Base-by-base conservation (phyloP, 805 yeast species). In the Starmerella bombi region DNA sequence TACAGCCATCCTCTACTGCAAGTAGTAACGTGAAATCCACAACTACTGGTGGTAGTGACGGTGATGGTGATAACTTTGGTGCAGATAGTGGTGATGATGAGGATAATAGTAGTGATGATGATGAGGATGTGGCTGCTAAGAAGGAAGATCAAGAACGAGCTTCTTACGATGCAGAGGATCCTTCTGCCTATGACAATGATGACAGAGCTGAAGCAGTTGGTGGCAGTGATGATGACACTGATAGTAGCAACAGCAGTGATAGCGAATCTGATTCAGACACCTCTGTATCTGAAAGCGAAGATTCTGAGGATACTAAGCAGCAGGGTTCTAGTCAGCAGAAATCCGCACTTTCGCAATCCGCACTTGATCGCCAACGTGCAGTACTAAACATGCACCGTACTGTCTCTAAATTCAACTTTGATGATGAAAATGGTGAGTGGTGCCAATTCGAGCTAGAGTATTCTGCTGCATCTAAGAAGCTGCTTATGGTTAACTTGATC, bases 401-500 rank as follows among this genome's bases (percentile, higher is more conserved):
- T 57, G 74, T 88, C 48, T 70, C 82, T 43, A 72, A 74, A 57
- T 88, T 81, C 66, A 77, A 82, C 62, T 93, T 86, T 58, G 99
- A 91, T 63, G 96, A 88, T 59, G 75, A 65, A 20, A 57, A 67
- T 33, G 97, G 97, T 46, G 72, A 75, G 53, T 88, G 96, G 96
- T 86, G 97, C 67, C 81, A 80, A 60, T 83, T 93, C 61, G 77
- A 75, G 58, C 61, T 91, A 42, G 86, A 81, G 56, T 71, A 85
- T 51, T 75, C 83, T 36, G 84, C 91, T 21, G 81, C 78, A 32
- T 77, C 93, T 21, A 88, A 85, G 65, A 91, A 91, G 69, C 67
- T 91, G 59, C 74, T 91, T 68, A 88, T 91, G 98, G 95, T 91
- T 41, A 91, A 91, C 66, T 78, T 91, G 56, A 76, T 91, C 43